Percentiles rank a stretch among this genome's conserved stretches.
Conservation (phyloP, 139 green algal species). For the Volvox africanus region DNA sequence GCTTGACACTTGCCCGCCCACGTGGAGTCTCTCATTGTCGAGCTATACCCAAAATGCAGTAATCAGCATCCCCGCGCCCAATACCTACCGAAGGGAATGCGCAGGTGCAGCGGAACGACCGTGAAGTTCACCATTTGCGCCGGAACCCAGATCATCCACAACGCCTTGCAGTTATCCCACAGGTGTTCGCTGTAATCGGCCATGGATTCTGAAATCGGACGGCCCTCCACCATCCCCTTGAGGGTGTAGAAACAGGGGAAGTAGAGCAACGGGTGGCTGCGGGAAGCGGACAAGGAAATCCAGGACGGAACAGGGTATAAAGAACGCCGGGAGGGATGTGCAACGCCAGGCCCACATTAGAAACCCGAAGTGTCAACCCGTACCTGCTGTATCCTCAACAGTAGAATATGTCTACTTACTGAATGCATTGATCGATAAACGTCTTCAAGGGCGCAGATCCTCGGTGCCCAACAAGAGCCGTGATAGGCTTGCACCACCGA, state of each 20-base stretch:
- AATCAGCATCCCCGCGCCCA: too few species aligned
- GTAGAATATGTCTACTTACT: slow-evolving; percentile 61
- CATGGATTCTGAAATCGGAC: slow-evolving; percentile 62
- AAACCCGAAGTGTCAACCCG: too few species aligned
- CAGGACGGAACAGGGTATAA: too few species aligned
- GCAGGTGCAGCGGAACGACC: slow-evolving; percentile 85
- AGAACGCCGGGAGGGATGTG: too few species aligned
- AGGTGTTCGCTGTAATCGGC: slow-evolving; percentile 83
- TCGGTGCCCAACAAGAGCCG: slow-evolving; percentile 74
- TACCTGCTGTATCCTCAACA: too few species aligned
- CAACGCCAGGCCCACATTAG: too few species aligned
- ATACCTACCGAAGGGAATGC: slow-evolving; percentile 79
- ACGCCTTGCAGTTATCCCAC: slow-evolving; percentile 86
- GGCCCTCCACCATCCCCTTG: slow-evolving; percentile 78
- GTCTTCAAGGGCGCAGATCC: slow-evolving; percentile 82
- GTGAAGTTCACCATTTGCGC: slow-evolving; percentile 90
- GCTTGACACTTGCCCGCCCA: too few species aligned
- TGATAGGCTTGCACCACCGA: slow-evolving; percentile 79
- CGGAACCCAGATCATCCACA: slow-evolving; percentile 91
- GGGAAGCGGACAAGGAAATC: not conserved
- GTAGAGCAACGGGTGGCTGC: slow-evolving; percentile 89
- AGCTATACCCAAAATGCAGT: too few species aligned
- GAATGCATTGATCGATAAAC: slow-evolving; percentile 90
- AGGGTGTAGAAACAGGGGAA: slow-evolving; percentile 90
- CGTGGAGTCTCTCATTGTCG: too few species aligned